Evolutionary conservation across 1,284 basidiomycete genomes (phyloP), one percentile per base, ranked within the genome.

Genomic region (Athelia psychrophila): DNA sequence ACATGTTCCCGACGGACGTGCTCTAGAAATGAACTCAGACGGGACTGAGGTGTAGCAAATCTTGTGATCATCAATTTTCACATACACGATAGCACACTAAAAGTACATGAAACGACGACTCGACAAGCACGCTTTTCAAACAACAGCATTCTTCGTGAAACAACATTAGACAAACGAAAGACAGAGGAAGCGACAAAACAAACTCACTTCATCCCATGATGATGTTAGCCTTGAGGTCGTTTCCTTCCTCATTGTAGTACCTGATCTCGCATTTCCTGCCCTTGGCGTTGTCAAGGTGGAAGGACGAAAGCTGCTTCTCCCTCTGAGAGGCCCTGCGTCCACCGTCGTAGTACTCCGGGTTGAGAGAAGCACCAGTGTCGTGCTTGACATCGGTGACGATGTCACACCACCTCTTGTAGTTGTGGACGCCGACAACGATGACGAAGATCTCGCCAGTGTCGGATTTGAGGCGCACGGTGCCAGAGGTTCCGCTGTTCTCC

Each of bases 341-440:
- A 3, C 52, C 53, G 27, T 48, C 51, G 56, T 72, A 72, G 56
- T 70, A 75, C 50, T 65, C 44, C 3, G 58, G 58, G 30, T 64
- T 60, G 49, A 72, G 58, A 27, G 54, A 44, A 6, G 64, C 47
- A 6, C 56, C 67, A 1, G 70, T 71, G 2, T 49, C 47, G 3
- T 51, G 12, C 1, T 32, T 32, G 42, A 71, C 61, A 52, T 65
- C 58, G 9, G 65, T 62, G 49, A 70, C 61, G 49, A 73, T 60
- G 54, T 74, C 73, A 52, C 65, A 58, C 73, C 75, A 75, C 19
- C 66, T 60, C 54, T 63, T 64, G 58, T 67, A 66, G 63, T 72
- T 70, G 63, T 77, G 70, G 20, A 76, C 64, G 1, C 75, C 75
- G 19, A 75, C 19, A 9, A 64, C 61, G 51, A 71, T 54, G 48